Base-by-base conservation (phyloP, 2,329 filamentous ascomycete genomes). In the Epichloe gansuensis region DNA sequence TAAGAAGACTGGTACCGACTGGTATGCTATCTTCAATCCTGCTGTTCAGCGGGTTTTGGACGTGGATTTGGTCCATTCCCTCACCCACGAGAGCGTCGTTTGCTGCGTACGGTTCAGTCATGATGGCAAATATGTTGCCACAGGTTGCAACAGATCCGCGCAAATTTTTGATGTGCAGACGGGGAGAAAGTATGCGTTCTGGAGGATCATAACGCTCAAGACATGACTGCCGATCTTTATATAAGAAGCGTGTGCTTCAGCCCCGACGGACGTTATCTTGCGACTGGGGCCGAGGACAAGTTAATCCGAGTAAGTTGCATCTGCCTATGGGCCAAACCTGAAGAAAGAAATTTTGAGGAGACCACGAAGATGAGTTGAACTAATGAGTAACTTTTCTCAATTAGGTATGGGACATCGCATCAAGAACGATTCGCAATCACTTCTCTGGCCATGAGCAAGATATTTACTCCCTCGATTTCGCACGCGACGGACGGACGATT, bases 201-300 rank as follows among this genome's bases (percentile, higher is more conserved):
- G 37, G 89, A 95, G 68, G 93, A 98, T 62, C 86, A 91, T 61
- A 85, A 78, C 46, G 88, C 90, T 46, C 60, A 63, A 9, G 89
- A 94, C 59, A 83, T 91, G 61, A 85, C 87, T 52, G 91, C 91
- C 31, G 93, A 98, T 70, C 76, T 98, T 35, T 98, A 97, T 69
- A 98, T 98, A 62, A 78, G 93, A 61, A 97, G 91, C 63, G 93
- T 98, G 52, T 98, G 93, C 76, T 98, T 98, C 77, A 97, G 91
- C 66, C 93, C 93, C 12, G 91, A 97, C 67, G 91, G 93, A 56
- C 86, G 86, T 64, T 95, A 89, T 62, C 80, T 98, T 37, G 93
- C 93, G 4, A 98, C 93, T 15, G 93, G 93, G 66, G 93, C 93
- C 2, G 93, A 98, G 68, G 93, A 98, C 71, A 97, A 96, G 74